A percentile compares a stretch with the other conserved stretches of the same genome.
phyloP scores from a whole-genome alignment of 139 green algal species.

The Coelastrella sp. region DNA sequence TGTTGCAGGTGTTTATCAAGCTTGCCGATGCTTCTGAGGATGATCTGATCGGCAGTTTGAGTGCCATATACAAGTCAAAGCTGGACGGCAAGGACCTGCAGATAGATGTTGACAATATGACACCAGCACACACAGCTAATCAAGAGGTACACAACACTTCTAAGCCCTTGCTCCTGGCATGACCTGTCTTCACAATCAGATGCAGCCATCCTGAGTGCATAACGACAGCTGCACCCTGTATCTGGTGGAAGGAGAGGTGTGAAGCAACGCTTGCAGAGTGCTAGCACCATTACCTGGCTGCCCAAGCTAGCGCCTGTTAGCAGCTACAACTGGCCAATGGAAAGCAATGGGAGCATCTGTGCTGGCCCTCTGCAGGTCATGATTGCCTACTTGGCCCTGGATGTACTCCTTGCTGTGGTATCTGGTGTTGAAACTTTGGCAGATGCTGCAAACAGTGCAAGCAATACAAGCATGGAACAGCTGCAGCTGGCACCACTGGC shows the following conservation, averaged over 20 bases:
- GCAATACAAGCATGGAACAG: background rate
- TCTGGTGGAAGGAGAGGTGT: too few relatives aligned
- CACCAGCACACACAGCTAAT: background rate
- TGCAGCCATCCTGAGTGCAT: too few relatives aligned
- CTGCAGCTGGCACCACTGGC: background rate
- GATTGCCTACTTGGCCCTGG: constrained; percentile 73
- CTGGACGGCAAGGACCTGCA: constrained; percentile 35
- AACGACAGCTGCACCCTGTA: too few relatives aligned
- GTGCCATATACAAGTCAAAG: constrained; percentile 9
- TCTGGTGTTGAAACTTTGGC: constrained; percentile 70
- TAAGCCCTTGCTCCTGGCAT: too few relatives aligned
- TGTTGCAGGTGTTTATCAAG: constrained; percentile 25
- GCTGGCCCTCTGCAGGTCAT: constrained; percentile 50
- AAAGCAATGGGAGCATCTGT: too few relatives aligned
- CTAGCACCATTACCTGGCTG: too few relatives aligned
- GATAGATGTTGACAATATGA: constrained; percentile 28
- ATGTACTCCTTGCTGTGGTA: constrained; percentile 73
- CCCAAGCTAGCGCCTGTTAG: too few relatives aligned
- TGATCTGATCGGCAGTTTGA: constrained; percentile 45
- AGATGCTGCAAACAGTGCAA: constrained; percentile 50
- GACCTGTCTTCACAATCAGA: too few relatives aligned
- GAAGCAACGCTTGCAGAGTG: too few relatives aligned
- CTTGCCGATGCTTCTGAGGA: constrained; percentile 41
- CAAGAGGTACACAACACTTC: background rate
- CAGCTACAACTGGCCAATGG: too few relatives aligned